These are phyloP conservation scores for Vicia sativa DNA, from an alignment of 306 rosid genomes.

Conservation along the genomic window DNA sequence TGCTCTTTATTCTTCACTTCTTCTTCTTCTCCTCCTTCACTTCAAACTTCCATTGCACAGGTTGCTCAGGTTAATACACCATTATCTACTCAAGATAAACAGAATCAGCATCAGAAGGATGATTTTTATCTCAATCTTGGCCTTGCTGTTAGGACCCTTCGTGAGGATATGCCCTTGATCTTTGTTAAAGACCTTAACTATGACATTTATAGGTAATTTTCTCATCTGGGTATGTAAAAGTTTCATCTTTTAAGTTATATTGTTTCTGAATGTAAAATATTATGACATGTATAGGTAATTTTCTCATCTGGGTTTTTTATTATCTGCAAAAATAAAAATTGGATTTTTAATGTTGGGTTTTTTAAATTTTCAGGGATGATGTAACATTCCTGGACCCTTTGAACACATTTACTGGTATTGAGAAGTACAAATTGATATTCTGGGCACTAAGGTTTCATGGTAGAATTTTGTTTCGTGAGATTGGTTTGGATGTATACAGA, in stretches of 20 bases:
- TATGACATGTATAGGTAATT: conserved; percentile 76
- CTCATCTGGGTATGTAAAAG: too few species aligned
- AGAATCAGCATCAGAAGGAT: conserved; percentile 50
- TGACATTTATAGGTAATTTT: conserved; percentile 78
- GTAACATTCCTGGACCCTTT: conserved; percentile 82
- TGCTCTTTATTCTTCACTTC: conserved; percentile 40
- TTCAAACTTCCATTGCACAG: conserved; percentile 50
- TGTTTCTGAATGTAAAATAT: too few species aligned
- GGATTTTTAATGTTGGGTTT: conserved; percentile 30
- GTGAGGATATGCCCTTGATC: conserved; percentile 81
- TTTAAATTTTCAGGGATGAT: conserved; percentile 73
- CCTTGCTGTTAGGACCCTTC: conserved; percentile 82
- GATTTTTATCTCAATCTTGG: conserved; percentile 92
- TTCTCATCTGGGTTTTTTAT: conserved; percentile 32
- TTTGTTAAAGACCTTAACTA: conserved; percentile 84
- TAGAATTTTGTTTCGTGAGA: conserved; percentile 76
- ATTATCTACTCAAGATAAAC: conserved; percentile 47
- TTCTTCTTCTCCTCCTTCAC: conserved; percentile 44
- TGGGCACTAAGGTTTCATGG: conserved; percentile 97
- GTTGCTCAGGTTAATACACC: conserved; percentile 63
- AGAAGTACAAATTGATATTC: conserved; percentile 82
- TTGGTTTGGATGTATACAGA: conserved; percentile 72
- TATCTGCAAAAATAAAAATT: background rate
- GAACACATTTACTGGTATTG: conserved; percentile 87
- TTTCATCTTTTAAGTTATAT: too few species aligned